These are phyloP conservation scores for Tribonema minus DNA, from an alignment of 108 stramenopile genomes.

Conservation along the genomic window DNA sequence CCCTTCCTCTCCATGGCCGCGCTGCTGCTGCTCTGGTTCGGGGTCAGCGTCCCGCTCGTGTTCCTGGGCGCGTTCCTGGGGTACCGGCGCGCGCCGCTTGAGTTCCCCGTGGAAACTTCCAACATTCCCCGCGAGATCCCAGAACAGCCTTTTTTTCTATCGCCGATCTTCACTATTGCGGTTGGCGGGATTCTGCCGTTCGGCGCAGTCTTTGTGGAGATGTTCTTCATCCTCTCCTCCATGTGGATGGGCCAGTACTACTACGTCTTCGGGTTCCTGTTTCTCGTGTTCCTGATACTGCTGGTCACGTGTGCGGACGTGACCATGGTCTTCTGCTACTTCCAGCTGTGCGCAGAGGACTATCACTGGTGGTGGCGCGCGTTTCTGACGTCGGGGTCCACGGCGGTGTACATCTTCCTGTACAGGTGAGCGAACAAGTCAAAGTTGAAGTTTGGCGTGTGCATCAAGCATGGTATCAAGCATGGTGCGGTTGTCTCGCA, in stretches of 20 bases:
- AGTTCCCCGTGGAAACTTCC: slow-evolving; percentile 76
- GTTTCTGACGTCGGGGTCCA: slow-evolving; percentile 84
- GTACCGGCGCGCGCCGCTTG: slow-evolving; percentile 86
- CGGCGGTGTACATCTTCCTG: slow-evolving; percentile 86
- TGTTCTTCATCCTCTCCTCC: slow-evolving; percentile 97
- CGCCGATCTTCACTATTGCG: slow-evolving; percentile 66
- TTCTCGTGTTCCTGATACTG: slow-evolving; percentile 86
- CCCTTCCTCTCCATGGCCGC: slow-evolving; percentile 83
- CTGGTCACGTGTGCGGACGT: slow-evolving; percentile 90
- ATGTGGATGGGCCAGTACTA: slow-evolving; percentile 97
- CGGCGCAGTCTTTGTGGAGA: slow-evolving; percentile 95
- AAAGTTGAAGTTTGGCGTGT: too few relatives aligned
- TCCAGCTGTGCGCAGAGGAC: slow-evolving; percentile 97
- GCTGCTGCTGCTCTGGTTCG: slow-evolving; percentile 85
- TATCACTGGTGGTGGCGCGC: slow-evolving; percentile 99
- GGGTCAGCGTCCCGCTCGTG: slow-evolving; percentile 92
- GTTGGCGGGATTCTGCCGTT: slow-evolving; percentile 96
- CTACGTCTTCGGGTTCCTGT: slow-evolving; percentile 98
- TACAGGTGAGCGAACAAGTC: slow-evolving; percentile 87
- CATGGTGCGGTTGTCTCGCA: too few relatives aligned
- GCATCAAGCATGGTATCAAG: too few relatives aligned
- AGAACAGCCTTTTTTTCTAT: slow-evolving; percentile 75
- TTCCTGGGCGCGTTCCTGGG: slow-evolving; percentile 96
- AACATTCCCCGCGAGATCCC: slow-evolving; percentile 71
- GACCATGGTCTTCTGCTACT: slow-evolving; percentile 91